Conservation (phyloP, 441 rosid species). For the Rhodomyrtus psidioides region DNA sequence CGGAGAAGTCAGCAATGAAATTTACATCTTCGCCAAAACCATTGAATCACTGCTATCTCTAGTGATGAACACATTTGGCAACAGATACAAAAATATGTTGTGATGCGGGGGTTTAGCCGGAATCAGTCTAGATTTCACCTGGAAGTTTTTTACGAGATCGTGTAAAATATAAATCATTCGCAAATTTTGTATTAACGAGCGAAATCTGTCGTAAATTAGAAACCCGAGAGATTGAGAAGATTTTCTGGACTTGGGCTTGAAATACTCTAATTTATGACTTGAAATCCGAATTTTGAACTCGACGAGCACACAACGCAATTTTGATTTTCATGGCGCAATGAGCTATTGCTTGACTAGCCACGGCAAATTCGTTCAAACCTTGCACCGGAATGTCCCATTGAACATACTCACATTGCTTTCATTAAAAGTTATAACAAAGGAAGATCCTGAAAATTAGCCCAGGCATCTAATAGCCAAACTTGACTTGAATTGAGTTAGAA, state of each 20-base stretch:
- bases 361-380: neutral
- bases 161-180: neutral
- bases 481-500: neutral
- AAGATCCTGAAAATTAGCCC: neutral
- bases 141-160: no score
- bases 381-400: neutral
- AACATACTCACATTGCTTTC: neutral
- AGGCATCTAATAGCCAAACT: neutral
- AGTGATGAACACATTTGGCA: no score
- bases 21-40: no score
- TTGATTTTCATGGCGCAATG: neutral
- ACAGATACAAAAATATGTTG: no score
- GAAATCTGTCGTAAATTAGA: neutral
- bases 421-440: neutral
- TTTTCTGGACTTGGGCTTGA: neutral
- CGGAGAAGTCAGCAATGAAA: no score
- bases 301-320: neutral
- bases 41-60: no score
- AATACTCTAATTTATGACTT: accelerated
- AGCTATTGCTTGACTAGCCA: neutral
- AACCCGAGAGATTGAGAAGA: neutral
- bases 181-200: neutral
- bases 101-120: no score
- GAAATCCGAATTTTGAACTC: neutral
- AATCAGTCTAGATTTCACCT: no score